phyloP scores from a whole-genome alignment of 306 rosid genomes.

The Sophora flavescens region DNA sequence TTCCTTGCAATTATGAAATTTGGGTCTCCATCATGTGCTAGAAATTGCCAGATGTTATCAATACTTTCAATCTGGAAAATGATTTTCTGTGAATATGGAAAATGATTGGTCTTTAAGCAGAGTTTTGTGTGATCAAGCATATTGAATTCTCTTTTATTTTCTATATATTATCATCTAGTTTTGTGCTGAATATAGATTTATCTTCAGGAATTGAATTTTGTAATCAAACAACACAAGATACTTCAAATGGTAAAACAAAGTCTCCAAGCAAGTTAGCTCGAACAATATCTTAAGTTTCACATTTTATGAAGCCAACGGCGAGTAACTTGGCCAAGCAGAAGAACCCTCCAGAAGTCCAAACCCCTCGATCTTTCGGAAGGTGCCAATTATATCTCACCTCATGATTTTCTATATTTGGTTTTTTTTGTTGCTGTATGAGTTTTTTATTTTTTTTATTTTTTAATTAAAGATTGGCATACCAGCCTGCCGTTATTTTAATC shows the following conservation, averaged over 20 bases:
- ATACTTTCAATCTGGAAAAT: constrained; percentile 6
- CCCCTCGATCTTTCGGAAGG: constrained; percentile 50
- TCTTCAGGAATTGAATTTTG: constrained; percentile 22
- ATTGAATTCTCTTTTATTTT: not conserved
- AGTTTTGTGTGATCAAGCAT: constrained; percentile 10
- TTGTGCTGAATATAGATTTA: not conserved
- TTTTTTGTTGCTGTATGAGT: not conserved
- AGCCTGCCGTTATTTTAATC: not conserved
- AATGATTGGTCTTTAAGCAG: not conserved
- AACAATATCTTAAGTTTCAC: constrained; percentile 56
- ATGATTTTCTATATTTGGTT: not conserved
- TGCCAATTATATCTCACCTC: not conserved
- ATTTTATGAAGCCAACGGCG: constrained; percentile 88
- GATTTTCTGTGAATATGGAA: not conserved
- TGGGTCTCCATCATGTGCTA: too few species aligned
- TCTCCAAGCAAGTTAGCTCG: constrained; percentile 34
- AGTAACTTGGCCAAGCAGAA: constrained; percentile 85
- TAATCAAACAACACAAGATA: constrained; percentile 41
- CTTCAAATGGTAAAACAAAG: constrained; percentile 43
- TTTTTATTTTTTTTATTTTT: not conserved
- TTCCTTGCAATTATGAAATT: not conserved
- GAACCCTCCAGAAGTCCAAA: constrained; percentile 46
- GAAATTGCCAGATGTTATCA: not conserved
- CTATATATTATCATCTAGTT: not conserved
- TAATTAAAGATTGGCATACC: not conserved